Conservation (phyloP, 108 stramenopile genomes). For the Discostella stelligeroides region DNA sequence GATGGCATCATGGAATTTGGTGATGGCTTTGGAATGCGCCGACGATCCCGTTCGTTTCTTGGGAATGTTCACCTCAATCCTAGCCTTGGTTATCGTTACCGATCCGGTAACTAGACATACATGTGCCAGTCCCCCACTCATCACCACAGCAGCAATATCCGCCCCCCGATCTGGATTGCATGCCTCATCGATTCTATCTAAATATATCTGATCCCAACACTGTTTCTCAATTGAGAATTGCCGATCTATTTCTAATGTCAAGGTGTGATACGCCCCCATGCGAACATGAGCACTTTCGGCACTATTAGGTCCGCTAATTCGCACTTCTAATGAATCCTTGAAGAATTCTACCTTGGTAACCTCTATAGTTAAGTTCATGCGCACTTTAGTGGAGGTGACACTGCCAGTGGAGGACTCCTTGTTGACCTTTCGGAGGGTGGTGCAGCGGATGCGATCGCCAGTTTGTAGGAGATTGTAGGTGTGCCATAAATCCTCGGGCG, state of each 20-base stretch:
- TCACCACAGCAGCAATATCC: conserved; percentile 93
- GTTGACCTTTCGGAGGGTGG: conserved; percentile 95
- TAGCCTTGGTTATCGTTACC: conserved; percentile 88
- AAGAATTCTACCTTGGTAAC: conserved; percentile 95
- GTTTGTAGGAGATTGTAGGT: conserved; percentile 91
- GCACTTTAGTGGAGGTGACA: conserved; percentile 83
- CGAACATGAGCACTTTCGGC: conserved; percentile 85
- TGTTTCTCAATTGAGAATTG: conserved; percentile 92
- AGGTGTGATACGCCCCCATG: conserved; percentile 94
- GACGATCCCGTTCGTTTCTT: conserved; percentile 88
- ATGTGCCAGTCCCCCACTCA: conserved; percentile 91
- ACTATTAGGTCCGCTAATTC: conserved; percentile 82
- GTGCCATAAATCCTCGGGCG: conserved; percentile 98
- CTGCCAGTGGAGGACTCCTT: conserved; percentile 91
- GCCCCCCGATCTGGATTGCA: conserved; percentile 89
- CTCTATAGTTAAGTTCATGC: conserved; percentile 89
- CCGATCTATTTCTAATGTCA: conserved; percentile 88
- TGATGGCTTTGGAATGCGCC: conserved; percentile 83
- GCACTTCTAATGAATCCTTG: conserved; percentile 80
- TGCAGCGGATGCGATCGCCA: conserved; percentile 88
- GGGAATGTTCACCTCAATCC: conserved; percentile 93
- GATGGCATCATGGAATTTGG: conserved; percentile 92
- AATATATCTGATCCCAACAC: conserved; percentile 94
- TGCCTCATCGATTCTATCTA: conserved; percentile 91
- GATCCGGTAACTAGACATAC: conserved; percentile 93